phyloP scores from a whole-genome alignment of 768 basidiomycete species.

The Russula brevipes region DNA sequence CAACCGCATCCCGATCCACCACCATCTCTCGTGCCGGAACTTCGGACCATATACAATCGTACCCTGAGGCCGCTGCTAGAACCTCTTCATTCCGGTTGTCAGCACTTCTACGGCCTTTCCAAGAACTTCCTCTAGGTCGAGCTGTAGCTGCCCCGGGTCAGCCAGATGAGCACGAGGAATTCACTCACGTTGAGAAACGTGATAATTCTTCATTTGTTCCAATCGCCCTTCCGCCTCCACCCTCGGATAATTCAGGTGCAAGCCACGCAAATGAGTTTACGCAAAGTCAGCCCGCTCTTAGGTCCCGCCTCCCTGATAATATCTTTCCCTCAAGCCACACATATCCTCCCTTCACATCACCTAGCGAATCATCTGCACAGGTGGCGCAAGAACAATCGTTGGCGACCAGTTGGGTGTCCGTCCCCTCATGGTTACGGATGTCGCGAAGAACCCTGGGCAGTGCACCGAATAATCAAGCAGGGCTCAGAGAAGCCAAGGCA shows the following conservation, averaged over 20 bases:
- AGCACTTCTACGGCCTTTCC: slow-evolving; percentile 63
- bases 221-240: slow-evolving; percentile 9
- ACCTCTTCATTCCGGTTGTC: slow-evolving; percentile 56
- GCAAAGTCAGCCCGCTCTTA: slow-evolving; percentile 10
- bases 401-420: slow-evolving; percentile 24
- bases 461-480: background rate
- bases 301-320: background rate
- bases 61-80: slow-evolving; percentile 32
- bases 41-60: slow-evolving; percentile 26
- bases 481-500: slow-evolving; percentile 12
- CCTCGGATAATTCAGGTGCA: background rate
- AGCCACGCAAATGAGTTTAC: background rate
- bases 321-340: slow-evolving; percentile 14
- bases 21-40: slow-evolving; percentile 6
- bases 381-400: slow-evolving; percentile 16
- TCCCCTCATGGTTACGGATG: slow-evolving; percentile 24
- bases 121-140: slow-evolving; percentile 45
- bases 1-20: slow-evolving; percentile 39
- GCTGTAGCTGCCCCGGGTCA: slow-evolving; percentile 33
- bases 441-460: slow-evolving; percentile 14
- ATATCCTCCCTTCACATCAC: slow-evolving; percentile 21
- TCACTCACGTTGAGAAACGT: slow-evolving; percentile 63
- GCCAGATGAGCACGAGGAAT: slow-evolving; percentile 50
- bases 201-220: slow-evolving; percentile 48
- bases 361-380: slow-evolving; percentile 2